phyloP scores from a whole-genome alignment of 306 rosid species.

The Arachis stenosperma region DNA sequence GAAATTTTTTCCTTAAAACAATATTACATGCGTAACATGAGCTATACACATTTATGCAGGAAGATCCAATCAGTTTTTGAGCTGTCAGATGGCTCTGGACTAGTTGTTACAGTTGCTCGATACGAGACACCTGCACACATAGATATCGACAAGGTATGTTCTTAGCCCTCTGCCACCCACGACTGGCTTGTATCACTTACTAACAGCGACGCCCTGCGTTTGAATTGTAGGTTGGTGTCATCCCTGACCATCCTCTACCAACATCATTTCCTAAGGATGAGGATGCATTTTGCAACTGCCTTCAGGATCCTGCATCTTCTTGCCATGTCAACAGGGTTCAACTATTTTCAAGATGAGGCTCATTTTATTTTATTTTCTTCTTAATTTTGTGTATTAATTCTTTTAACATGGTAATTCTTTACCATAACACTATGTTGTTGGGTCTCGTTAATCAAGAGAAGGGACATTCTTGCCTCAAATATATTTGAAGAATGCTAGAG shows the following conservation, averaged over 20 bases:
- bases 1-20: not conserved
- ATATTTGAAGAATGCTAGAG: no score
- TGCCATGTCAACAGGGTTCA: constrained; percentile 71
- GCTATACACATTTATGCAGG: constrained; percentile 51
- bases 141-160: constrained; percentile 80
- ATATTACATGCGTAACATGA: constrained; percentile 35
- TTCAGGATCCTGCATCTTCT: constrained; percentile 80
- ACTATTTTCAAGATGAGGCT: constrained; percentile 69
- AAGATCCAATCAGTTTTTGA: constrained; percentile 94
- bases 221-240: constrained; percentile 74
- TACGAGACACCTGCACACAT: constrained; percentile 93
- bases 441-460: constrained; percentile 18
- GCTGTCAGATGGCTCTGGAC: constrained; percentile 95
- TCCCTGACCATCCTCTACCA: constrained; percentile 94
- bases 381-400: constrained; percentile 12
- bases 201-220: constrained; percentile 9
- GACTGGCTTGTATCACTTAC: not conserved
- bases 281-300: constrained; percentile 83
- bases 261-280: constrained; percentile 82
- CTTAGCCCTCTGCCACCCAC: constrained; percentile 14
- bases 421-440: constrained; percentile 8
- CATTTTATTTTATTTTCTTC: not conserved
- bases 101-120: constrained; percentile 95
- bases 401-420: constrained; percentile 34
- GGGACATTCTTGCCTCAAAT: not conserved